Evolutionary conservation across 2,329 filamentous ascomycete genomes (phyloP), one percentile per base, ranked within the genome.

Genomic region (Hymenoscyphus occultus): DNA sequence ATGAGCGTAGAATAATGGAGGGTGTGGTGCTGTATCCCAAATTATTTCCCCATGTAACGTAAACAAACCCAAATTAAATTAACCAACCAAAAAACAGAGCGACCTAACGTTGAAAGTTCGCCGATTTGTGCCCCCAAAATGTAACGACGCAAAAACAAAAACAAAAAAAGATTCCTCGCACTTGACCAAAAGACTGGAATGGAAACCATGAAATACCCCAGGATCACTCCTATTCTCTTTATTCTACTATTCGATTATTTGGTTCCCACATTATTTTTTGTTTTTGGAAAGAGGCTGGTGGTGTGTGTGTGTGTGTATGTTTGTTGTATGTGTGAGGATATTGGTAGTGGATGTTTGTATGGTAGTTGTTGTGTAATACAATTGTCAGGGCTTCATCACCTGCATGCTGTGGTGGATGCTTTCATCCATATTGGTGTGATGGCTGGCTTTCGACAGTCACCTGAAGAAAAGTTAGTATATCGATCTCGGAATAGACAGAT

Each of bases 371-470:
- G 45, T 22, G 19, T 28, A 22, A 22, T 19, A 19, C 22, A 19
- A 22, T 12, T 16, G 19, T 16, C 42, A 2, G 16, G 9, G 19
- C 6, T 48, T 28, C 22, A n/a, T 22, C n/a, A 51, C 12, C 10
- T n/a, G 22, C 7, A 22, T 22, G 19, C n/a, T 51, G 35, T 48
- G 42, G 13, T 48, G 42, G 5, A 51, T 51, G 45, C 45, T 51
- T 10, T 10, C 60, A 62, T 28, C 71, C 71, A 72, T n/a, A 48
- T 64, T n/a, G 71, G 70, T 13, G 64, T 62, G 19, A 70, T 64
- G 19, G 67, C 65, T n/a, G 71, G 69, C 31, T 64, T 61, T 28
- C 71, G 70, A 67, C 71, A 73, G 39, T 72, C 69, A 39, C 71
- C 71, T 73, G 45, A 39, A 59, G 19, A 59, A 22, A 56, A 14